These are phyloP conservation scores for Wickerhamiella allomyrinae DNA, from an alignment of 805 yeast genomes.

Conservation along the genomic window DNA sequence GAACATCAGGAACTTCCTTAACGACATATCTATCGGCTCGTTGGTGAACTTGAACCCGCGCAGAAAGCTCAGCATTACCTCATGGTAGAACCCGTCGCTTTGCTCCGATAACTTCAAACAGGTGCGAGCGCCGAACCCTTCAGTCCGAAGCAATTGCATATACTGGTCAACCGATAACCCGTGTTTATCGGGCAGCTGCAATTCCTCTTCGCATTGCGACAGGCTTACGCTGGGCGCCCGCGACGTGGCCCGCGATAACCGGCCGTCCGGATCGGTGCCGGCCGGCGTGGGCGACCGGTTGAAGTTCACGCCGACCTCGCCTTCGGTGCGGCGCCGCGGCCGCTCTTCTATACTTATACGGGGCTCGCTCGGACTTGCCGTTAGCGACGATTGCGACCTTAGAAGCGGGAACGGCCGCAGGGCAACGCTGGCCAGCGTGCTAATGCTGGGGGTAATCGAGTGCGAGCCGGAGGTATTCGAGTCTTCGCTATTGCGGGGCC, in stretches of 20 bases:
- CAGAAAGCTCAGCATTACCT: constrained; percentile 3
- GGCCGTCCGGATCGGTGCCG: background rate
- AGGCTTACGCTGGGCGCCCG: background rate
- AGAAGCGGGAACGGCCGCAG: constrained; percentile 1
- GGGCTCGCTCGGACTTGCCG: background rate
- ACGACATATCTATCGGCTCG: constrained; percentile 51
- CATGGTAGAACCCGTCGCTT: background rate
- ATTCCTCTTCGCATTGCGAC: background rate
- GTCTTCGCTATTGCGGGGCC: background rate
- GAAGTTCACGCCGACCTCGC: background rate
- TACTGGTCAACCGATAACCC: background rate
- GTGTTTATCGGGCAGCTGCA: background rate
- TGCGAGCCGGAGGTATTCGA: background rate
- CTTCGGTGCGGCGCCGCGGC: constrained; percentile 1
- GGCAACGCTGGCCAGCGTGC: constrained; percentile 1
- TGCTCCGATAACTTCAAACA: background rate
- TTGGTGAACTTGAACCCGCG: constrained; percentile 34
- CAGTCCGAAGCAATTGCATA: background rate
- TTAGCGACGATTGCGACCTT: constrained; percentile 1
- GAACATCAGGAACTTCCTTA: constrained; percentile 43
- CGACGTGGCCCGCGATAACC: background rate
- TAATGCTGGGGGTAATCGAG: background rate
- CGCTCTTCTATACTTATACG: background rate
- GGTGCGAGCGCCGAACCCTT: constrained; percentile 4
- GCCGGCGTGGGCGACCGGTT: background rate